Percentiles rank a stretch among this genome's conserved stretches.
These are phyloP conservation scores for Solanum pinnatisectum DNA, from an alignment of 257 asterid genomes.

Conservation along the genomic window DNA sequence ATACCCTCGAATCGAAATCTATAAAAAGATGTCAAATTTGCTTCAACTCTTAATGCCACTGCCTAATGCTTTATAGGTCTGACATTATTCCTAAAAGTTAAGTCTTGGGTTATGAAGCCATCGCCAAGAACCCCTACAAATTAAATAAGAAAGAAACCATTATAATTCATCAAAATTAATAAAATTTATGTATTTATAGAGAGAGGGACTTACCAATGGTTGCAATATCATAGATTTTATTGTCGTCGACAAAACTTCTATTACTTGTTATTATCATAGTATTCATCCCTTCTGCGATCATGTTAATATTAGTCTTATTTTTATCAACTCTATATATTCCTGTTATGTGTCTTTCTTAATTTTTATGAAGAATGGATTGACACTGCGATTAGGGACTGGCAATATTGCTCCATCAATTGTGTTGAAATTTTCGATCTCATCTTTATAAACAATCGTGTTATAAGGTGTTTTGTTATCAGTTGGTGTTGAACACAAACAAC, in stretches of 20 bases:
- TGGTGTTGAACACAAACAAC: neutral
- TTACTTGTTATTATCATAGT: neutral
- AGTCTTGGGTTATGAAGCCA: neutral
- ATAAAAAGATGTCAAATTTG: neutral
- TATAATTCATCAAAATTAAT: neutral
- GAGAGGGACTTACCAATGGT: neutral
- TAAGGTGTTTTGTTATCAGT: neutral
- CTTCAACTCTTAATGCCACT: neutral
- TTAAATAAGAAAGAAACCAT: neutral
- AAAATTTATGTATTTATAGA: neutral
- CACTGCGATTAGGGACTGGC: neutral
- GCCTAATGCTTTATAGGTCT: neutral
- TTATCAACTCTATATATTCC: neutral
- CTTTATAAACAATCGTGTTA: neutral
- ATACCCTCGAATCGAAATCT: conserved; percentile 3
- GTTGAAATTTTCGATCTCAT: neutral
- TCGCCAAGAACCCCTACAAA: neutral
- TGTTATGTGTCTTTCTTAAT: neutral
- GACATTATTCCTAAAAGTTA: conserved; percentile 4
- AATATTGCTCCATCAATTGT: neutral
- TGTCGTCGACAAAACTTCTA: neutral
- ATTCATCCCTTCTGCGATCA: neutral
- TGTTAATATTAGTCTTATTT: neutral
- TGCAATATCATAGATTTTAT: neutral
- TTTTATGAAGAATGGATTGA: neutral